Base-by-base conservation (phyloP, 1,284 basidiomycete species). In the Fomes fomentarius region DNA sequence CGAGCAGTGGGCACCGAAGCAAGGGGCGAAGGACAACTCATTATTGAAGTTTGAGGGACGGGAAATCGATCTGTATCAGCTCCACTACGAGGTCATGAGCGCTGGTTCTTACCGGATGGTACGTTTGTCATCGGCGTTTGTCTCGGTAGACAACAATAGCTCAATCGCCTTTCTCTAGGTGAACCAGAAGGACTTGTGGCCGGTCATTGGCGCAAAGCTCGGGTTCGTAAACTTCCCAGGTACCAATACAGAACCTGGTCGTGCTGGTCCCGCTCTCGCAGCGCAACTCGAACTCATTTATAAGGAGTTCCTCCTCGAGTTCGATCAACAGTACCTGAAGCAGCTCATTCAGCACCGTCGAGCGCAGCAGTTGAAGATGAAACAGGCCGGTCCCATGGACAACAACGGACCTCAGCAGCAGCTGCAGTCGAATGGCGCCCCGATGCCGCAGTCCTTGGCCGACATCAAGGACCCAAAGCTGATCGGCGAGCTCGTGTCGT, bases 161-260 rank as follows among this genome's bases (percentile, higher is more conserved):
- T 42, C 12, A 39, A n/a, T n/a, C 21, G 43, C 30, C 10, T 30
- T 33, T 41, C 34, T 43, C 28, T 47, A 88, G 85, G 79, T 86
- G n/a, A 71, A 73, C 17, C 66, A 72, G 52, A 78, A 77, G 17
- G 85, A 88, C 24, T 57, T 76, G 50, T 91, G 89, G 89, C 65
- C 78, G 12, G 70, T 84, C 41, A 80, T 91, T 55, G 89, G 81
- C 11, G 87, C 76, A 12, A 78, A 77, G 34, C 72, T 91, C 66
- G 84, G 83, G 7, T 83, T 85, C 61, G 75, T 83, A 2, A 75
- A 82, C 46, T 84, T 89, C 56, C 81, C 82, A 3, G 83, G 76
- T 2, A 79, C 69, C 10, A 80, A 80, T 2, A 65, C 71, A 2
- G 81, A 86, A 54, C 84, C 85, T 9, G 73, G 80, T 2, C 82